Evolutionary conservation across 306 rosid species (phyloP).

Genomic region (Carpinus fangiana): DNA sequence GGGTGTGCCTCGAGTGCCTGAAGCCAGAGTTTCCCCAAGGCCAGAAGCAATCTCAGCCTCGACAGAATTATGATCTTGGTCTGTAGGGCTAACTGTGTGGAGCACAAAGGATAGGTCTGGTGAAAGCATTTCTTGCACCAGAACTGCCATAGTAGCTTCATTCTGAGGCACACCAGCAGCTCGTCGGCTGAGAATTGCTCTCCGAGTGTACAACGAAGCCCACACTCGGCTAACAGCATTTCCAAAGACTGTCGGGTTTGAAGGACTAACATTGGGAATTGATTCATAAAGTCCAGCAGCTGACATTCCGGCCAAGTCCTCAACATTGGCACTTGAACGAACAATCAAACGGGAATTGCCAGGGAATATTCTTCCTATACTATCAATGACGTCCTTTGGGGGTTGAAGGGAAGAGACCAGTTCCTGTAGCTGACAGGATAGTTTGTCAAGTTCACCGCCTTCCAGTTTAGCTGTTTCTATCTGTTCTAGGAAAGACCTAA

Average conservation of each 20-base stretch:
- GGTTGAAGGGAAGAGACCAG: conserved; percentile 65
- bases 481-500: conserved; percentile 59
- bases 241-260: conserved; percentile 65
- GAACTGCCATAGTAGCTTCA: conserved; percentile 86
- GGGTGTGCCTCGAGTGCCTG: conserved; percentile 93
- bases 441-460: conserved; percentile 67
- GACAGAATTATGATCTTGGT: conserved; percentile 64
- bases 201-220: conserved; percentile 88
- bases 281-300: conserved; percentile 98
- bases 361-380: conserved; percentile 64
- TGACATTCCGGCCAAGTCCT: conserved; percentile 97
- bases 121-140: conserved; percentile 95
- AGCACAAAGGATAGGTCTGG: conserved; percentile 92
- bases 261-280: conserved; percentile 87
- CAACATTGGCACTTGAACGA: conserved; percentile 95
- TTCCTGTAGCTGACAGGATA: conserved; percentile 74
- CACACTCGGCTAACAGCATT: conserved; percentile 75
- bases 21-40: conserved; percentile 96
- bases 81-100: conserved; percentile 74
- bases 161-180: conserved; percentile 81
- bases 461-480: conserved; percentile 68
- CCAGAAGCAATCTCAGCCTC: conserved; percentile 97
- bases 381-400: conserved; percentile 58
- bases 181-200: conserved; percentile 87
- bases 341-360: conserved; percentile 70